Conservation (phyloP, 495 filamentous ascomycete species). For the Hypoxylon lenormandii region DNA sequence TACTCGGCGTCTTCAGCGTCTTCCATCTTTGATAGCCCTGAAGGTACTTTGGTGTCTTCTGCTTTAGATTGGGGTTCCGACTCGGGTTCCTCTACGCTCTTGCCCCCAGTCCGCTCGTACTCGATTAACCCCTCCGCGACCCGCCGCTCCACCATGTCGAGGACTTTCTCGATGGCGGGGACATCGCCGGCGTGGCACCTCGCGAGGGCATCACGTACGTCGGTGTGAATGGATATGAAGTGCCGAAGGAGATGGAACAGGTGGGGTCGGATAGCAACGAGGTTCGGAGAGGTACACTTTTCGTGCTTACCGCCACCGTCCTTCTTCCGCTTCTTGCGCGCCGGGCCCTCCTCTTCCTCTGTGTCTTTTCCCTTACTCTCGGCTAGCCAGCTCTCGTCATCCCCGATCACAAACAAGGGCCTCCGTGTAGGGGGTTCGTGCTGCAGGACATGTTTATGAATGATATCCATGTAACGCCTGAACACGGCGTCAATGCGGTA, state of each 20-base stretch:
- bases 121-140: conserved; percentile 78
- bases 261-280: conserved; percentile 87
- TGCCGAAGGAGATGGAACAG: conserved; percentile 90
- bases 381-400: conserved; percentile 59
- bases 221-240: conserved; percentile 77
- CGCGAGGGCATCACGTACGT: conserved; percentile 85
- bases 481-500: conserved; percentile 90
- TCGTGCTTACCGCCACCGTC: conserved; percentile 60
- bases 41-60: conserved; percentile 46
- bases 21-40: conserved; percentile 37
- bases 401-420: conserved; percentile 80
- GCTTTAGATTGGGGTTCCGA: conserved; percentile 53
- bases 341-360: conserved; percentile 56
- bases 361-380: conserved; percentile 30
- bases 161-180: conserved; percentile 75
- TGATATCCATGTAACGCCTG: conserved; percentile 87
- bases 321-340: conserved; percentile 72
- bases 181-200: conserved; percentile 72
- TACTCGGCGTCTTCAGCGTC: conserved; percentile 39
- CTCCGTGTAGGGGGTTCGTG: conserved; percentile 69
- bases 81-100: conserved; percentile 66
- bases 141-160: conserved; percentile 69
- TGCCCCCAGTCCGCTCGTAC: conserved; percentile 68
- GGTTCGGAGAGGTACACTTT: conserved; percentile 71
- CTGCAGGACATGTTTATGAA: conserved; percentile 79